These are phyloP conservation scores for Artemisia annua DNA, from an alignment of 129 eudicot species.

Conservation along the genomic window DNA sequence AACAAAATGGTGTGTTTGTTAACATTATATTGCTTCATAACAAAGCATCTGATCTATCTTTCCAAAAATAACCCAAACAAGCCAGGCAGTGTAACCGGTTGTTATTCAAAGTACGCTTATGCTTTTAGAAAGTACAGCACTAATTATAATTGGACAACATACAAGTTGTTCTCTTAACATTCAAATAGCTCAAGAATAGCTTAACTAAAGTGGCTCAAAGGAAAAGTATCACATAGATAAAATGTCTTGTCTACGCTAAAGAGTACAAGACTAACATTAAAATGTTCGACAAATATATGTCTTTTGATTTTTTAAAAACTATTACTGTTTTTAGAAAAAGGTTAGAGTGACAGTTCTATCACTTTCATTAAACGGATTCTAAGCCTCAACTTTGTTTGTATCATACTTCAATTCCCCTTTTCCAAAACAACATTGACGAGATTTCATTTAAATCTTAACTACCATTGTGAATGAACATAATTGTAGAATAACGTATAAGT, in stretches of 20 bases:
- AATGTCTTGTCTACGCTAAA: too few relatives aligned
- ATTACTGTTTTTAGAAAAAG: too few relatives aligned
- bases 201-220: too few relatives aligned
- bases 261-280: too few relatives aligned
- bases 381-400: neutral
- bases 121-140: conserved; percentile 19
- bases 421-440: too few relatives aligned
- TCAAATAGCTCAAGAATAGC: neutral
- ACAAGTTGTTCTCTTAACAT: conserved; percentile 4
- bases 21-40: conserved; percentile 20
- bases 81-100: conserved; percentile 16
- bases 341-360: too few relatives aligned
- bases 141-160: neutral
- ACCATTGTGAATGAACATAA: neutral
- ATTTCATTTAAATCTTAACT: neutral
- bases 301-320: too few relatives aligned
- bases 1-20: conserved; percentile 24
- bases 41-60: conserved; percentile 27
- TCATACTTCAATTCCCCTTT: too few relatives aligned
- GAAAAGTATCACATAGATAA: too few relatives aligned
- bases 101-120: conserved; percentile 12
- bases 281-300: too few relatives aligned
- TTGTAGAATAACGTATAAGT: conserved; percentile 1
- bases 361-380: neutral
- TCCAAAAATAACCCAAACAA: conserved; percentile 31